Evolutionary conservation across 345 rosid genomes (phyloP).

Genomic region (Hibiscus tridactylites): DNA sequence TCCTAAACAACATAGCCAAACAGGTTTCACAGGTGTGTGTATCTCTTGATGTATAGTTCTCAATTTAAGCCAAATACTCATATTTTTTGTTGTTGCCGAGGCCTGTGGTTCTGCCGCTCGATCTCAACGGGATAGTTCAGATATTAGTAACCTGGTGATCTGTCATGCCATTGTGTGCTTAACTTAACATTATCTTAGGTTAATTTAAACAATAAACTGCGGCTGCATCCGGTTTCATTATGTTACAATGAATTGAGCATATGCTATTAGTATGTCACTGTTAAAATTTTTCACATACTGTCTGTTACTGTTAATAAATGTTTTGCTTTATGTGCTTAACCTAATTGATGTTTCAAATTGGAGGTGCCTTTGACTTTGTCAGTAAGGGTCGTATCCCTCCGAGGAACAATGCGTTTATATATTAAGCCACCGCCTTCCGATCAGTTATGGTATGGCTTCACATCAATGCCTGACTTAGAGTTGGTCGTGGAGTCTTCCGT

Average conservation of each 20-base stretch:
- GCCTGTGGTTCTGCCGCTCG: no score
- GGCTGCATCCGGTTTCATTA: no score
- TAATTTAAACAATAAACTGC: no score
- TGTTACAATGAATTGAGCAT: no score
- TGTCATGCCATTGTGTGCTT: no score
- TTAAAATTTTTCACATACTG: no score
- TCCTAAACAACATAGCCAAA: neutral
- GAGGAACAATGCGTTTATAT: neutral
- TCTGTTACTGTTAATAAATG: neutral
- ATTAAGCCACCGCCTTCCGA: neutral
- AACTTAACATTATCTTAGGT: no score
- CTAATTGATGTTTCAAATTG: neutral
- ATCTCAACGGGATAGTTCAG: no score
- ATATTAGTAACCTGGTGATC: no score
- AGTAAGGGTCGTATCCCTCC: neutral
- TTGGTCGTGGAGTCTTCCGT: neutral
- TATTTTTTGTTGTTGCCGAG: no score
- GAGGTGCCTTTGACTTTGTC: neutral
- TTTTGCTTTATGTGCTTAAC: neutral
- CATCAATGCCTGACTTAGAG: neutral
- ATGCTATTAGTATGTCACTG: no score
- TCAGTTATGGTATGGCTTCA: neutral
- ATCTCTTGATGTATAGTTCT: neutral
- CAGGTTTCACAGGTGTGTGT: neutral
- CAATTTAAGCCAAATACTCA: no score